Evolutionary conservation across 1,284 basidiomycete genomes (phyloP), one percentile per base, ranked within the genome.

Genomic region (Melampsora abietis-canadensis): DNA sequence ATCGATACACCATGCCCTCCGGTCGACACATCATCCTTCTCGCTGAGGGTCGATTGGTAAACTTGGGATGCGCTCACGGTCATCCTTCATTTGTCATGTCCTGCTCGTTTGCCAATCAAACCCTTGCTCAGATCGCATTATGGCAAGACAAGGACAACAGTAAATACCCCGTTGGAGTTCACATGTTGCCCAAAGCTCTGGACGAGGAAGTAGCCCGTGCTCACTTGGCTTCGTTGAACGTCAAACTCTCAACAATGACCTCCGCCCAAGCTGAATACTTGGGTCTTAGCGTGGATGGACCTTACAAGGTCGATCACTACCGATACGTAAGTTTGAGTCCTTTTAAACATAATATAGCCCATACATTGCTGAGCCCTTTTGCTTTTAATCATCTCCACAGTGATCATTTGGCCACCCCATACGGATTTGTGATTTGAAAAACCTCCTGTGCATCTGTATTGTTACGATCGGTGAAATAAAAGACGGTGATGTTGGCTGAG

Each of bases 61-160:
- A 98, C 88, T 87, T 98, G 80, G 95, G 95, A 86, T 78, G 79
- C 77, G 83, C 83, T 65, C 83, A 83, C 51, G 83, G 83, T 76
- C 83, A 84, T 81, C 82, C 82, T n/a, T 83, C 82, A 63, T 92
- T 92, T 84, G 95, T 99, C 86, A 98, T 99, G 96, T 97, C 94
- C 48, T 97, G 94, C 87, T 98, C 96, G 73, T 99, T 99, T 87
- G 86, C 92, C 83, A 98, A 98, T 88, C 95, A 99, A 85, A 92
- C 94, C 77, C 87, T 98, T 79, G 95, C 95, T 66, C 95, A 98
- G 86, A 98, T 99, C 81, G 95, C 93, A 34, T 89, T 98, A 82
- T 99, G 94, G 94, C 94, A 91, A 76, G 91, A 90, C 80, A 89
- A 90, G 54, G 87, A 88, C 82, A 87, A 89, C 82, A 79, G 80